Evolutionary conservation across 2,329 filamentous ascomycete genomes (phyloP).

Genomic region (Fusarium brachygibbosum): DNA sequence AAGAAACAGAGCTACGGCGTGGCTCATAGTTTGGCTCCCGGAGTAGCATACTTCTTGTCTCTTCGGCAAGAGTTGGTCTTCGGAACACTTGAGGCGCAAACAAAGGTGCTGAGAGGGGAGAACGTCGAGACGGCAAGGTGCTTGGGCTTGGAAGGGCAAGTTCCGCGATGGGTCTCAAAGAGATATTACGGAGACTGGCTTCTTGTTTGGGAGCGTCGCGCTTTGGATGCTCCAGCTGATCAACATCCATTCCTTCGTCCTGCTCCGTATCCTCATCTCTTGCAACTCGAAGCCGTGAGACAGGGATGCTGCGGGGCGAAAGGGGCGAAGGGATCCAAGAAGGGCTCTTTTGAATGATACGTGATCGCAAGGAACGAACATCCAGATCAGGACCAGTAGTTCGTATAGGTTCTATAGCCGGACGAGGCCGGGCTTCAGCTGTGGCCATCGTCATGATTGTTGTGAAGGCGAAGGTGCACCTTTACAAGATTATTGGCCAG

Average conservation of each 20-base stretch:
- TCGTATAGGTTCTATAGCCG: slow-evolving; percentile 44
- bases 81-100: slow-evolving; percentile 18
- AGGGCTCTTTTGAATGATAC: slow-evolving; percentile 41
- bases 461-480: neutral
- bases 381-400: slow-evolving; percentile 38
- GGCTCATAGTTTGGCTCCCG: slow-evolving; percentile 15
- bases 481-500: slow-evolving; percentile 17
- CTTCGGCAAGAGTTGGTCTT: slow-evolving; percentile 38
- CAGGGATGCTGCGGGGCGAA: slow-evolving; percentile 38
- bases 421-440: slow-evolving; percentile 37
- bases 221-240: slow-evolving; percentile 25
- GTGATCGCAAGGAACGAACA: slow-evolving; percentile 22
- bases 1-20: neutral
- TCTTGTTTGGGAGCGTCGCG: slow-evolving; percentile 23
- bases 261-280: slow-evolving; percentile 35
- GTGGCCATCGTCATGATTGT: slow-evolving; percentile 37
- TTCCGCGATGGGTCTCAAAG: slow-evolving; percentile 35
- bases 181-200: slow-evolving; percentile 20
- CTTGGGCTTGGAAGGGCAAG: slow-evolving; percentile 22
- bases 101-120: slow-evolving; percentile 44
- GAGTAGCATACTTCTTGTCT: slow-evolving; percentile 39
- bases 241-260: slow-evolving; percentile 36
- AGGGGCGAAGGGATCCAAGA: slow-evolving; percentile 41
- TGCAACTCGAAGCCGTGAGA: slow-evolving; percentile 36
- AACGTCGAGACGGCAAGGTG: slow-evolving; percentile 18